Percentiles rank a stretch among this genome's conserved stretches.
Conservation (phyloP, 1,139 yeast genomes). For the Yamadazyma atlantica region DNA sequence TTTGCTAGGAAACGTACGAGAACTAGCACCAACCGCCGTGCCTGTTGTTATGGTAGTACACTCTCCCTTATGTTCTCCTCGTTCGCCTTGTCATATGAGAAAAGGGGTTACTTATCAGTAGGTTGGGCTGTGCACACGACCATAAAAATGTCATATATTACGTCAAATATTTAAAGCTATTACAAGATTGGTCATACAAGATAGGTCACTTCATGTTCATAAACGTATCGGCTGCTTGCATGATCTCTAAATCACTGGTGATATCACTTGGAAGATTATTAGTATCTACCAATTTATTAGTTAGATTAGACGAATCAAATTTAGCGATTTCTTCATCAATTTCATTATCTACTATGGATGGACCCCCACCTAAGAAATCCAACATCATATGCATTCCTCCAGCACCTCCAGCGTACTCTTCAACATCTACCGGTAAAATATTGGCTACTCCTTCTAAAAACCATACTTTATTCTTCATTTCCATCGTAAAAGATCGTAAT, state of each 20-base stretch:
- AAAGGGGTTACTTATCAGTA: not conserved
- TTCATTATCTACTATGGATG: constrained; percentile 45
- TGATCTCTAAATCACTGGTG: constrained; percentile 46
- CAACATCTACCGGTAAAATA: constrained; percentile 82
- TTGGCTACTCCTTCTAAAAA: constrained; percentile 88
- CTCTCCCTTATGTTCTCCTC: no score
- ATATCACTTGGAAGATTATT: constrained; percentile 58
- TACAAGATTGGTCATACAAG: no score
- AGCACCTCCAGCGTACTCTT: constrained; percentile 77
- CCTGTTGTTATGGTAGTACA: no score
- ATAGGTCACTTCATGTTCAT: constrained; percentile 29
- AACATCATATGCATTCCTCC: constrained; percentile 92
- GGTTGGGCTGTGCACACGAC: not conserved
- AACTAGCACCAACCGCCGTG: not conserved
- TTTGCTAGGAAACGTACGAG: no score
- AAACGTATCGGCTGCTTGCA: constrained; percentile 44
- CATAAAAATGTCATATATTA: not conserved
- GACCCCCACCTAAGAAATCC: constrained; percentile 79
- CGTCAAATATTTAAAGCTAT: not conserved
- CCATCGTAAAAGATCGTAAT: constrained; percentile 76
- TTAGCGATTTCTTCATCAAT: constrained; percentile 45
- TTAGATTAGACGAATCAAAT: constrained; percentile 44
- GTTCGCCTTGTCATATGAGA: not conserved
- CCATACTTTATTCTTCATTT: constrained; percentile 90
- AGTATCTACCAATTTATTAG: constrained; percentile 50